Base-by-base conservation (phyloP, 345 rosid genomes). In the Euclidium syriacum region DNA sequence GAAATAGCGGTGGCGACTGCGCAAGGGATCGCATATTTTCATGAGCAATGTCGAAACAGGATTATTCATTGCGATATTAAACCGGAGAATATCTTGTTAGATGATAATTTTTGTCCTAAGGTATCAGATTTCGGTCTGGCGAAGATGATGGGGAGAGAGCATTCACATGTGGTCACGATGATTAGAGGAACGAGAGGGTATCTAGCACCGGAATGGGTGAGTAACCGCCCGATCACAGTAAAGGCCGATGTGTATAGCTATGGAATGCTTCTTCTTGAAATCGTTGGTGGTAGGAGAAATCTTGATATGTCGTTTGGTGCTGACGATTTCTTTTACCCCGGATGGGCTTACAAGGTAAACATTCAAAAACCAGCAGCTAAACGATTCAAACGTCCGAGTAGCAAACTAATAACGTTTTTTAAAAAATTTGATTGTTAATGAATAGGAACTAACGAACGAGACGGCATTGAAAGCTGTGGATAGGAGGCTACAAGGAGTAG, bases 281-380 rank as follows among this genome's bases (percentile, higher is more conserved):
- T 90, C 25, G 58, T 90, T 7, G 87, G 95, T 25, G 90, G 95
- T 34, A 65, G 92, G 46, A 83, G 86, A 72, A 90, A 85, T 67
- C 83, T 87, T 4, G 97, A 87, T 71, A 75, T 83, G 78, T 80
- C 90, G 2, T 79, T 23, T 9, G 52, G 78, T 2, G 79, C 75
- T 27, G 86, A 84, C 2, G 79, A 79, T 32, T 91, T 91, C 83
- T 91, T 83, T 62, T 88, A 79, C 53, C 96, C 96, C 5, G 92
- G 96, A 41, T 83, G 86, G 92, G 95, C 96, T 12, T 88, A 67
- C 16, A 91, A 91, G 88, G 95, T 88, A 70, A n/a, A n/a, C n/a
- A n/a, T n/a, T n/a, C n/a, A n/a, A n/a, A n/a, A n/a, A n/a, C n/a
- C n/a, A n/a, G n/a, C n/a, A n/a, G n/a, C n/a, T n/a, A n/a, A n/a